Evolutionary conservation across 2,329 filamentous ascomycete genomes (phyloP).

Genomic region (Ilyonectria robusta): DNA sequence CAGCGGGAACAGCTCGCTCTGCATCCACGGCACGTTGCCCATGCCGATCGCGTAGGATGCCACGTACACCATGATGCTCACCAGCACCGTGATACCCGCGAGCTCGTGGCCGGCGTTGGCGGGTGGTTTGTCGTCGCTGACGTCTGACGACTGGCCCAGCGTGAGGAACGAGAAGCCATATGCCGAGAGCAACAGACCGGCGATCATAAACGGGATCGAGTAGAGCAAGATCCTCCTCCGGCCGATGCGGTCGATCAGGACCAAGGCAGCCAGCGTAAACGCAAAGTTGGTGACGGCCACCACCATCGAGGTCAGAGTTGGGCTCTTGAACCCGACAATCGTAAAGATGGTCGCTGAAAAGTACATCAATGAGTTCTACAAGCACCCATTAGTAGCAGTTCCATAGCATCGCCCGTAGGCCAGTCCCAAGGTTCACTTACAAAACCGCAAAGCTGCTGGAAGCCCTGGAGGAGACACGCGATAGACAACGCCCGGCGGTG

Average conservation of each 20-base stretch:
- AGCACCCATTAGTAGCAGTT: constrained; percentile 19
- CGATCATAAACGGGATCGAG: constrained; percentile 87
- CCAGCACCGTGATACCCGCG: constrained; percentile 74
- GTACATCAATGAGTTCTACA: constrained; percentile 90
- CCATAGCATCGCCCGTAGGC: background rate
- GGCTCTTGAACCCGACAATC: constrained; percentile 82
- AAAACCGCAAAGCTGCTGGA: constrained; percentile 92
- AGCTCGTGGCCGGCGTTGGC: constrained; percentile 38
- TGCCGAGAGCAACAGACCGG: constrained; percentile 79
- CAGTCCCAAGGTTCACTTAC: constrained; percentile 58
- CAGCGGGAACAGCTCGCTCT: constrained; percentile 90
- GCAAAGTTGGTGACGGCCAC: constrained; percentile 88
- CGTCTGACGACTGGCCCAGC: constrained; percentile 51
- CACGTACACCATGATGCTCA: constrained; percentile 86
- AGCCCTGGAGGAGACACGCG: constrained; percentile 86
- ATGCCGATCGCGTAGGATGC: constrained; percentile 88
- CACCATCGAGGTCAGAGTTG: constrained; percentile 83
- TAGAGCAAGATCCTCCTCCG: constrained; percentile 84
- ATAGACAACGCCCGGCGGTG: constrained; percentile 85
- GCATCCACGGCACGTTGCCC: constrained; percentile 96
- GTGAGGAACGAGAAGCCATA: constrained; percentile 79
- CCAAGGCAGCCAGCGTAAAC: constrained; percentile 82
- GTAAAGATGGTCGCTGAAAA: constrained; percentile 88
- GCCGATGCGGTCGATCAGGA: constrained; percentile 84
- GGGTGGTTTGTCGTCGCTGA: constrained; percentile 37